Percentiles rank a stretch among this genome's conserved stretches.
phyloP scores from a whole-genome alignment of 768 basidiomycete genomes.

The Amanita rubescens region DNA sequence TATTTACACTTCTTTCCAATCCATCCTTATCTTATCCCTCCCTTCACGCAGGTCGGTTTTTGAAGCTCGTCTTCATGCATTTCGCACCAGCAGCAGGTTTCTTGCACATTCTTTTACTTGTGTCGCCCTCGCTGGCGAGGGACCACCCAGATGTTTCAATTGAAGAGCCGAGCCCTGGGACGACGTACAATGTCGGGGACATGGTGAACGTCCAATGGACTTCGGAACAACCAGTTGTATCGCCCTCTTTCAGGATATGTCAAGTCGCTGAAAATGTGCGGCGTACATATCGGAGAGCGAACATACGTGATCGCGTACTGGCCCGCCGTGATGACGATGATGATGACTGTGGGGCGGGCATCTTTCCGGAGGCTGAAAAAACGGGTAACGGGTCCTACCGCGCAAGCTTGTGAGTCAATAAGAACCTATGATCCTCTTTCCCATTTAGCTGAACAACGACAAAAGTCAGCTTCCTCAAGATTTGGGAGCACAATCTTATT shows the following conservation, averaged over 20 bases:
- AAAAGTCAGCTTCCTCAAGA: neutral
- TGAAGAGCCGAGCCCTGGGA: neutral
- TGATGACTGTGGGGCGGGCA: neutral
- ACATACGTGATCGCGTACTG: no score
- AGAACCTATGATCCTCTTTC: neutral
- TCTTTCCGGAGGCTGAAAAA: neutral
- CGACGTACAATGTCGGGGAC: neutral
- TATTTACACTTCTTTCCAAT: neutral
- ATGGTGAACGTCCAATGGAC: neutral
- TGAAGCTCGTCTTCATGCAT: slow-evolving; percentile 3
- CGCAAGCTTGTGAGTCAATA: neutral
- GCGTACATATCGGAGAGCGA: neutral
- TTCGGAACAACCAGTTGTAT: neutral
- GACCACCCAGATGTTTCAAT: neutral
- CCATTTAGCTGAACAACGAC: neutral
- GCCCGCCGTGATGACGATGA: neutral
- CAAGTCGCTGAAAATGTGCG: neutral
- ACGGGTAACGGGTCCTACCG: neutral
- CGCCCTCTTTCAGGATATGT: slow-evolving; percentile 5
- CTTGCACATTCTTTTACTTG: neutral
- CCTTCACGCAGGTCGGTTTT: neutral
- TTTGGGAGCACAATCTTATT: neutral
- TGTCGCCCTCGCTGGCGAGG: neutral
- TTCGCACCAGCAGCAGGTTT: neutral
- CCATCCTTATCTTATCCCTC: neutral